Percentiles rank a stretch among this genome's conserved stretches.
phyloP scores from a whole-genome alignment of 2,329 filamentous ascomycete species.

The Cordyceps tenuipes region DNA sequence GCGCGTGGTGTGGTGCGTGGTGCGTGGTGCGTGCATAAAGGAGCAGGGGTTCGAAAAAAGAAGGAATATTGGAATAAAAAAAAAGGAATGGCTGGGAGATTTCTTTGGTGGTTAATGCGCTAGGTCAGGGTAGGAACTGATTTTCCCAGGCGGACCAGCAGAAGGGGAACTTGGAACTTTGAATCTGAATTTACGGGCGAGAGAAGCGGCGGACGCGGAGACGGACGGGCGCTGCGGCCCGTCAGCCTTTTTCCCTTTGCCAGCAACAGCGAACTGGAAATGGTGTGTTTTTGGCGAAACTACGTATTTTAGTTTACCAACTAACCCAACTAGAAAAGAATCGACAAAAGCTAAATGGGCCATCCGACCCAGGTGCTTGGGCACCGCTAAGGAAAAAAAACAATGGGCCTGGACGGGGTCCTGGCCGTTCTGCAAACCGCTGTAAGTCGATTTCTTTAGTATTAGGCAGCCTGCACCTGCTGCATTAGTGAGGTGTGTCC shows the following conservation, averaged over 20 bases:
- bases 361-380: background rate
- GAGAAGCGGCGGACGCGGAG: no score
- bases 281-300: no score
- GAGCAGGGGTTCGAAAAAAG: background rate
- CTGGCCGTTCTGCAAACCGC: background rate
- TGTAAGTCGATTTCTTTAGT: background rate
- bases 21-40: conserved; percentile 1
- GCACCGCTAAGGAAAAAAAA: background rate
- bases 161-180: background rate
- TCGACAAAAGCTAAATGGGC: background rate
- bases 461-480: background rate
- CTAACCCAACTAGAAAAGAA: no score
- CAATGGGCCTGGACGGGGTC: background rate
- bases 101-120: background rate
- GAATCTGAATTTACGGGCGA: no score
- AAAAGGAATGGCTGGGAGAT: conserved; percentile 2
- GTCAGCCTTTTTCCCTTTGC: background rate
- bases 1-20: no score
- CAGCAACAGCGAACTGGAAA: background rate
- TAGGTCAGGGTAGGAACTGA: background rate
- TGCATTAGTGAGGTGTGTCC: background rate
- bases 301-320: background rate
- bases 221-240: background rate
- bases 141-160: background rate
- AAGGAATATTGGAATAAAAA: background rate